Conservation (phyloP, 2,329 filamentous ascomycete species). For the Stagonosporopsis chrysanthemi region DNA sequence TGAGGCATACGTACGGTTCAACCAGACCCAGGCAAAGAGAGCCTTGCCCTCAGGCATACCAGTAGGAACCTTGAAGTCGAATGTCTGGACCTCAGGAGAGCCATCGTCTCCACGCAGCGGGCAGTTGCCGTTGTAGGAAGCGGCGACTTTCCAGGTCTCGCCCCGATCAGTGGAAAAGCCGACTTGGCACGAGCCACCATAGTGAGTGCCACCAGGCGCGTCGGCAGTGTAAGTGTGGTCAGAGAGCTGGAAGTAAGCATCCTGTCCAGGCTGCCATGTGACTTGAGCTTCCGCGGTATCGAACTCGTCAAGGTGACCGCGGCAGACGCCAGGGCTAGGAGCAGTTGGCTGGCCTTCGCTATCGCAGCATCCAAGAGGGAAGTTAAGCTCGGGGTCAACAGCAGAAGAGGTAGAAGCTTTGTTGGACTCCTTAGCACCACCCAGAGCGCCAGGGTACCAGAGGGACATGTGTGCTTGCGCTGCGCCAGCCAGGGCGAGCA, state of each 20-base stretch:
- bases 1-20: slow-evolving; percentile 47
- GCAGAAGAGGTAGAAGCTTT: slow-evolving; percentile 24
- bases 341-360: slow-evolving; percentile 43
- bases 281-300: slow-evolving; percentile 54
- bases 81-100: slow-evolving; percentile 52
- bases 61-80: slow-evolving; percentile 55
- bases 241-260: slow-evolving; percentile 49
- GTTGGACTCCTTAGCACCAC: slow-evolving; percentile 55
- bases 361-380: slow-evolving; percentile 57
- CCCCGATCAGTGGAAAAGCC: slow-evolving; percentile 55
- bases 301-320: slow-evolving; percentile 55
- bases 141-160: slow-evolving; percentile 55
- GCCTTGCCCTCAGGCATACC: slow-evolving; percentile 53
- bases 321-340: slow-evolving; percentile 49
- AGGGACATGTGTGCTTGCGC: slow-evolving; percentile 54
- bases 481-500: slow-evolving; percentile 40
- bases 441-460: slow-evolving; percentile 53
- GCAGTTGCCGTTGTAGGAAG: slow-evolving; percentile 57
- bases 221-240: slow-evolving; percentile 45
- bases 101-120: slow-evolving; percentile 52
- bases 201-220: slow-evolving; percentile 52
- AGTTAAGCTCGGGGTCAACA: slow-evolving; percentile 47
- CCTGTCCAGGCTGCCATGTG: slow-evolving; percentile 54
- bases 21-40: slow-evolving; percentile 58
- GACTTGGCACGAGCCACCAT: slow-evolving; percentile 57